Evolutionary conservation across 768 basidiomycete species (phyloP).

Genomic region (Leucocoprinus leucothites): DNA sequence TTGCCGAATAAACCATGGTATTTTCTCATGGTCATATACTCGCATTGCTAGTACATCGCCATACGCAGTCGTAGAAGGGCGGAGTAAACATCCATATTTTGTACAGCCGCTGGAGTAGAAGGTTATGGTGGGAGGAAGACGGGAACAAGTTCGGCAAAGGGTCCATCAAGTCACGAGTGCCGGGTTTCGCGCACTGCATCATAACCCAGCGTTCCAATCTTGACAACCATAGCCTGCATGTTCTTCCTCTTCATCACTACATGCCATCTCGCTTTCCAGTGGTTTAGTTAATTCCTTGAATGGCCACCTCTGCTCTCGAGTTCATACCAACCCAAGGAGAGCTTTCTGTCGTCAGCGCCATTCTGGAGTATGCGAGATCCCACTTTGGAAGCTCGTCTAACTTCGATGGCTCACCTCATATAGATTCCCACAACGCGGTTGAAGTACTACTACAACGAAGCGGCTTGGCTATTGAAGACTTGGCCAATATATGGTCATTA

Average conservation of each 20-base stretch:
- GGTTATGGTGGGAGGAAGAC: no score
- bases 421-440: constrained; percentile 12
- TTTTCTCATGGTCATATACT: no score
- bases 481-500: constrained; percentile 15
- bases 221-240: neutral
- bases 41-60: no score
- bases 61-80: no score
- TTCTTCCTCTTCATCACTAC: neutral
- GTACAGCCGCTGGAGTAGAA: constrained; percentile 12
- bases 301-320: constrained; percentile 8
- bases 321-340: constrained; percentile 13
- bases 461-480: constrained; percentile 12
- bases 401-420: neutral
- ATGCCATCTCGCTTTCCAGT: neutral
- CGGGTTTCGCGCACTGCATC: constrained; percentile 1
- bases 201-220: neutral
- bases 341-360: constrained; percentile 12
- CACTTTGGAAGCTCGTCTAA: constrained; percentile 4
- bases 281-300: neutral
- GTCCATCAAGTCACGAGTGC: constrained; percentile 3
- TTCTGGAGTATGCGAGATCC: constrained; percentile 8
- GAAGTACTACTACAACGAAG: constrained; percentile 17
- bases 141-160: neutral
- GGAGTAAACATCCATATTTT: no score
- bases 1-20: no score